Conservation (phyloP, 768 basidiomycete genomes). For the Neoboletus subvelutipes region DNA sequence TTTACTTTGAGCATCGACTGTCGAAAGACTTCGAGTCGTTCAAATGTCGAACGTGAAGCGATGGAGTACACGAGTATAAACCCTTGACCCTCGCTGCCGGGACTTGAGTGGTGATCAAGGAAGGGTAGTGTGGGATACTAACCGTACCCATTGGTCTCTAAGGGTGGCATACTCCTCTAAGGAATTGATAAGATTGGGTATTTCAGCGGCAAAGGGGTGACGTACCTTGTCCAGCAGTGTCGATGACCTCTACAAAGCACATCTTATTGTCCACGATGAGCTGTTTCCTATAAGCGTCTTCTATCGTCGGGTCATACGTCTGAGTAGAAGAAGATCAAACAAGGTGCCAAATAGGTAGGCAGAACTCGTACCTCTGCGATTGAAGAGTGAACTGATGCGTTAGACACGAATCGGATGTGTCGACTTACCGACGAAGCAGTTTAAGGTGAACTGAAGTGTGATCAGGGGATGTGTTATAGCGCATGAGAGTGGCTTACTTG, state of each 20-base stretch:
- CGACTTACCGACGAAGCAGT: conserved; percentile 89
- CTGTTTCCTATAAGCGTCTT: conserved; percentile 96
- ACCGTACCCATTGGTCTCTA: conserved; percentile 98
- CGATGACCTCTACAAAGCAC: conserved; percentile 95
- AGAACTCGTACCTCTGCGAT: conserved; percentile 51
- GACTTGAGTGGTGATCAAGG: conserved; percentile 9
- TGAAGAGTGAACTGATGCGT: conserved; percentile 16
- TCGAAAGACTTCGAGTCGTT: conserved; percentile 85
- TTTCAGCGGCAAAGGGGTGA: conserved; percentile 10
- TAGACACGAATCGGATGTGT: conserved; percentile 4
- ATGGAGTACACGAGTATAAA: conserved; percentile 97
- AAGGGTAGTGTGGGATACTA: conserved; percentile 31
- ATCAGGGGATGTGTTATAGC: conserved; percentile 8
- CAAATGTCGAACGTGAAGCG: conserved; percentile 88
- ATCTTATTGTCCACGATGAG: conserved; percentile 92
- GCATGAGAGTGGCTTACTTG: conserved; percentile 57
- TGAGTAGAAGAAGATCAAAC: conserved; percentile 31
- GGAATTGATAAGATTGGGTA: conserved; percentile 18
- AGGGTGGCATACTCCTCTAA: conserved; percentile 96
- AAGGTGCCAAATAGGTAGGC: conserved; percentile 8
- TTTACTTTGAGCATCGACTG: conserved; percentile 90
- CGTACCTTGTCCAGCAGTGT: conserved; percentile 96
- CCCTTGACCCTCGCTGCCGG: conserved; percentile 90
- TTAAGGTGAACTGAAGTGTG: conserved; percentile 82
- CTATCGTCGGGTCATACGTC: conserved; percentile 99